phyloP scores from a whole-genome alignment of 768 basidiomycete species.

The Mycena amicta region DNA sequence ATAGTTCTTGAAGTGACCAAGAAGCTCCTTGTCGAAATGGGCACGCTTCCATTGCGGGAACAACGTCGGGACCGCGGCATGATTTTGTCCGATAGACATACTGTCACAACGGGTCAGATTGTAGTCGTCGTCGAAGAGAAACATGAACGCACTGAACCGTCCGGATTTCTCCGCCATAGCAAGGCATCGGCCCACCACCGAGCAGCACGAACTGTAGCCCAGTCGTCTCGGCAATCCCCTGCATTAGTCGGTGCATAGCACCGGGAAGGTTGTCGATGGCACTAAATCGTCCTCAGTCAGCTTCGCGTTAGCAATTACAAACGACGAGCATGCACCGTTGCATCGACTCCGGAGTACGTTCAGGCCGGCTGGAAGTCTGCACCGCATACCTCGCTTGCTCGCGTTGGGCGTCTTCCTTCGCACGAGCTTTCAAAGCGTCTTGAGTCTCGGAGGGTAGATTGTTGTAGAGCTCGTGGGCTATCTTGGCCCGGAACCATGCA shows the following conservation, averaged over 20 bases:
- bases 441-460: not conserved
- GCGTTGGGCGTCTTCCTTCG: not conserved
- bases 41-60: not conserved
- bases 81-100: not conserved
- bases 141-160: constrained; percentile 2
- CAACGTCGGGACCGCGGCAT: not conserved
- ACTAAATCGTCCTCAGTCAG: not conserved
- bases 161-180: not conserved
- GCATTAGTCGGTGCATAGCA: not conserved
- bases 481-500: not conserved
- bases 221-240: not conserved
- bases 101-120: not conserved
- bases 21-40: not conserved
- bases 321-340: not conserved
- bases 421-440: not conserved
- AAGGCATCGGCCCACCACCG: constrained; percentile 3
- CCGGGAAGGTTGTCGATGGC: not conserved
- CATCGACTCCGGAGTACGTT: not conserved
- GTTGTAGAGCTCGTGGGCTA: constrained; percentile 1
- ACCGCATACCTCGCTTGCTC: not conserved
- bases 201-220: constrained; percentile 1
- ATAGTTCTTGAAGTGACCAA: not conserved
- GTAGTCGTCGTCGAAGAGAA: not conserved
- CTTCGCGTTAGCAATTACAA: not conserved
- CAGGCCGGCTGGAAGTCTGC: not conserved